Conservation (phyloP, 306 rosid genomes). For the Ochetophila trinervis region DNA sequence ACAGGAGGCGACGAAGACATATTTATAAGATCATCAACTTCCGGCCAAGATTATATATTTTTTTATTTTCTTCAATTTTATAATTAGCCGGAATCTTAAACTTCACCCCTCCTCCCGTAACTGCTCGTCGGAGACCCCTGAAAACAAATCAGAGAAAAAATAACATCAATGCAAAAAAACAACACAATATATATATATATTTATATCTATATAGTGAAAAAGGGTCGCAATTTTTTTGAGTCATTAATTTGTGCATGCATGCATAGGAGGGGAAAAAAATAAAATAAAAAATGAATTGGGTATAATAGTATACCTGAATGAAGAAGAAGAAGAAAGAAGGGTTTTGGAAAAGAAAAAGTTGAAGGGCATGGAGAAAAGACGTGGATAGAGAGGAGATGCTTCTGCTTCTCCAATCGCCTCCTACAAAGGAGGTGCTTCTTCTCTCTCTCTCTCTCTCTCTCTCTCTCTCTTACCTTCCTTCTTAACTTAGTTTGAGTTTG, state of each 20-base stretch:
- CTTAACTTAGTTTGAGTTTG: slow-evolving; percentile 47
- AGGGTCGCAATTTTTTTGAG: not conserved
- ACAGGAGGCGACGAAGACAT: slow-evolving; percentile 39
- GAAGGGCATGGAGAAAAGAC: slow-evolving; percentile 23
- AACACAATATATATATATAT: too few species aligned
- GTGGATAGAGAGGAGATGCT: slow-evolving; percentile 26
- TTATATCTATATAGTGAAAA: too few species aligned
- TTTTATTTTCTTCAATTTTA: slow-evolving; percentile 20
- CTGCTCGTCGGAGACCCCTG: slow-evolving; percentile 41
- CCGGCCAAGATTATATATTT: too few species aligned
- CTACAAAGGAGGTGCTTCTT: slow-evolving; percentile 50
- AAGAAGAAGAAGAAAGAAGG: slow-evolving; percentile 28
- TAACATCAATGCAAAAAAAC: not conserved
- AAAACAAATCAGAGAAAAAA: not conserved
- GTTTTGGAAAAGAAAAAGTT: slow-evolving; percentile 40
- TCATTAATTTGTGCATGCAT: not conserved
- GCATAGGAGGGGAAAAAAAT: not conserved
- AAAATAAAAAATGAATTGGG: not conserved
- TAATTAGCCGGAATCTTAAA: slow-evolving; percentile 33
- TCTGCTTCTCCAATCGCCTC: slow-evolving; percentile 54
- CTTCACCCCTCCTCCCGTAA: slow-evolving; percentile 35
- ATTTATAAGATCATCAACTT: slow-evolving; percentile 42
- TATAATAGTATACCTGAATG: slow-evolving; percentile 54
- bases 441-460: slow-evolving; percentile 21
- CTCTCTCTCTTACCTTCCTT: slow-evolving; percentile 18